Base-by-base conservation (phyloP, 305 asterid species). In the Fraxinus floribunda region DNA sequence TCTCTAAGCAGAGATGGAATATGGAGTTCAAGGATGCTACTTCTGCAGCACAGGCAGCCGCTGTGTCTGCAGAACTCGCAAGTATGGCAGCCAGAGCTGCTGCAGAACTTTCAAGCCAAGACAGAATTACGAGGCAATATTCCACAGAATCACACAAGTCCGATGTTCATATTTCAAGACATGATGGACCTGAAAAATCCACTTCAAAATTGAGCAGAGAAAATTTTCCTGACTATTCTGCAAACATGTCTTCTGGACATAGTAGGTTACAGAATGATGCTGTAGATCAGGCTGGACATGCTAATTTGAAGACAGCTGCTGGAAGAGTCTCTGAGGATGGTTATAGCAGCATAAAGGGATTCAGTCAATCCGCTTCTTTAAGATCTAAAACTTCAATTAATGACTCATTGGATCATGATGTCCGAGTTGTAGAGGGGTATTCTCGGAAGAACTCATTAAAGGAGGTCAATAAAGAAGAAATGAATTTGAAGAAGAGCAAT, bases 41-140 rank as follows among this genome's bases (percentile, higher is more conserved):
- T 36, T 74, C 95, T 83, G 98, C 98, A 30, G 97, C 98, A 80
- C 91, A 89, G 87, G 97, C 95, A 30, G 98, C 98, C 32, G 98
- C 97, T 39, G 98, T 91, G 86, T 91, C 95, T 84, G 97, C 98
- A 68, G 98, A 91, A 78, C 88, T 72, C 11, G 98, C 98, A 77
- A 93, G 94, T 87, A 80, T 91, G 89, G 97, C 97, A 46, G 97
- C 97, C 57, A 89, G 92, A 88, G 98, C 97, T 80, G 98, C 98
- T 70, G 98, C 98, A 3, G 92, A 92, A 77, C 86, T 94, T 81
- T 84, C 97, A 49, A 90, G 85, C 76, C 88, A 81, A 73, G 92
- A 83, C 71, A 87, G 86, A 87, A 78, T 78, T 77, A 38, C 39
- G 77, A 88, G 84, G 79, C 92, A 86, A 29, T 44, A 86, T 84